phyloP scores from a whole-genome alignment of 805 yeast genomes.

The Ogataea methylovora region DNA sequence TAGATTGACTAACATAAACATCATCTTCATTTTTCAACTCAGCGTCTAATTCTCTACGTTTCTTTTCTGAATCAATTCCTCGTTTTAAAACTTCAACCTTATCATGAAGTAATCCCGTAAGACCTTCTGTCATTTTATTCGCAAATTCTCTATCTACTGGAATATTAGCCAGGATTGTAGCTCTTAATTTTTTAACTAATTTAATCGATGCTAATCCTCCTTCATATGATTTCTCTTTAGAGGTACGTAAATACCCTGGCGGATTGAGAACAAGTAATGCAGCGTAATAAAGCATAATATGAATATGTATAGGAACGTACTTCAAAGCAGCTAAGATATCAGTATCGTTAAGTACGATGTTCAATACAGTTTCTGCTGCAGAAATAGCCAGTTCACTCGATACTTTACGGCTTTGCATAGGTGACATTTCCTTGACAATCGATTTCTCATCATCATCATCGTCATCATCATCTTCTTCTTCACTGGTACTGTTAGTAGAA shows the following conservation, averaged over 20 bases:
- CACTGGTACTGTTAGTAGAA: constrained; percentile 9
- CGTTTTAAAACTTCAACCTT: constrained; percentile 18
- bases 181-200: constrained; percentile 35
- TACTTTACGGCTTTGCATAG: constrained; percentile 18
- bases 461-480: constrained; percentile 7
- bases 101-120: constrained; percentile 20
- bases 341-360: constrained; percentile 48
- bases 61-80: constrained; percentile 9
- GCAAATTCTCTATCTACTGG: constrained; percentile 52
- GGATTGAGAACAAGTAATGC: constrained; percentile 48
- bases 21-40: constrained; percentile 11
- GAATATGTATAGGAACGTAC: constrained; percentile 68
- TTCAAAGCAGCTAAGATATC: constrained; percentile 49
- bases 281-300: constrained; percentile 64
- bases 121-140: constrained; percentile 27
- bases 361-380: constrained; percentile 58
- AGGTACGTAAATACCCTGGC: constrained; percentile 20
- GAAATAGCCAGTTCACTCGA: constrained; percentile 44
- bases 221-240: constrained; percentile 17
- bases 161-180: constrained; percentile 32
- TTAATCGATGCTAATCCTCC: constrained; percentile 31
- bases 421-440: constrained; percentile 14
- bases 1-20: constrained; percentile 8
- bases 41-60: constrained; percentile 10
- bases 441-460: constrained; percentile 8